Base-by-base conservation (phyloP, 257 asterid species). In the Penstemon barbatus region DNA sequence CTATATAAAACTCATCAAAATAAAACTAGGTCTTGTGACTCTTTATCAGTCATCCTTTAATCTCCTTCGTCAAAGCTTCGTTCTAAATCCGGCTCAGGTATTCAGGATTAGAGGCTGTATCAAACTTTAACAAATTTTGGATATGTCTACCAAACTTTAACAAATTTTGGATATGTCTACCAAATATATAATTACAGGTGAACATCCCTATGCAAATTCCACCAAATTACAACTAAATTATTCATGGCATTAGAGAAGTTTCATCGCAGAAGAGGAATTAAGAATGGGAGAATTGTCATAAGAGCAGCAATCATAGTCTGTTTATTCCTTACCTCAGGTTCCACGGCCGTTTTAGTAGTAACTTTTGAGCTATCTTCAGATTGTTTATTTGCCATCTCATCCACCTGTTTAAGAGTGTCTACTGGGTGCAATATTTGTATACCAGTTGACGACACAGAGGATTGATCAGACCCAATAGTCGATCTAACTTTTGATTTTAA, bases 321-420 rank as follows among this genome's bases (percentile, higher is more conserved):
- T 37, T 48, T 11, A 71, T 61, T 70, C 61, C 65, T 54, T 89
- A 94, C 99, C 99, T 94, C 99, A 61, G 80, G 73, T 75, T 91
- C 97, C 76, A 75, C 51, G 66, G 85, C 71, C 45, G 80, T 55
- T 85, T 88, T 93, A 19, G 82, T 39, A 38, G 77, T 55, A 65
- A 72, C 78, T 80, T 86, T 90, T 9, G 82, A 25, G 77, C 71
- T 86, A 51, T 91, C 99, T 72, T 87, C 99, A 57, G 70, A 65
- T 13, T 81, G 86, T 61, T 74, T 89, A 82, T 69, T 84, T 39
- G 81, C 65, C 68, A 76, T 78, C 52, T 89, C 97, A 65, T 87
- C 91, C 49, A 79, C 77, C 71, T 80, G 95, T 72, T 83, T 88
- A 66, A 74, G 83, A 83, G 78, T 86, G 71, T 87, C 95, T 48